Percentiles rank a stretch among this genome's conserved stretches.
Conservation (phyloP, 495 filamentous ascomycete genomes). For the Penicillium subrubescens region DNA sequence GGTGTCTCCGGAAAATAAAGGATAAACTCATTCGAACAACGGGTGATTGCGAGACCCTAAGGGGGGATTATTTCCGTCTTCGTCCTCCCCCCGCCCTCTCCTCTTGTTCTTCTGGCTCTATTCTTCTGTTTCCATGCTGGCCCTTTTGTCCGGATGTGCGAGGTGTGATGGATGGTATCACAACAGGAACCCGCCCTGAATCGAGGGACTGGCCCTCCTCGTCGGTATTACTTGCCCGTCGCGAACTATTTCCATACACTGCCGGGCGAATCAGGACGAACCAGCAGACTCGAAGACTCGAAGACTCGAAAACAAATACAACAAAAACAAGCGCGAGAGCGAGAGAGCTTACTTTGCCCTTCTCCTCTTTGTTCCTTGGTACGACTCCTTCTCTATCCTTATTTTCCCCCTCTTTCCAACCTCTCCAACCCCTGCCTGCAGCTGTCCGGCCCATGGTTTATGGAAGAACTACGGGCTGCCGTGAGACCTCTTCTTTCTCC, state of each 20-base stretch:
- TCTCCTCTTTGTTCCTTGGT: neutral
- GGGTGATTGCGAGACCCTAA: neutral
- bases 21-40: conserved; percentile 5
- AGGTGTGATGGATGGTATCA: conserved; percentile 10
- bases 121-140: neutral
- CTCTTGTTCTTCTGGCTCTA: neutral
- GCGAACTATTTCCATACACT: conserved; percentile 15
- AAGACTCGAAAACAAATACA: neutral
- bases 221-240: conserved; percentile 16
- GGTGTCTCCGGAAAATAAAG: conserved; percentile 30
- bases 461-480: conserved; percentile 12
- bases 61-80: conserved; percentile 7
- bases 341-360: neutral
- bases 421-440: conserved; percentile 18
- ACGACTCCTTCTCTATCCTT: neutral
- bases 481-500: conserved; percentile 22
- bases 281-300: neutral
- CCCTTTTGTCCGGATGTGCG: neutral
- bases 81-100: neutral
- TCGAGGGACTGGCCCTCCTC: conserved; percentile 7
- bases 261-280: conserved; percentile 8
- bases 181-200: conserved; percentile 14
- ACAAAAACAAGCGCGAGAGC: neutral
- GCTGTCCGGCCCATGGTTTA: conserved; percentile 22
- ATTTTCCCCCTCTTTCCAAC: neutral